A percentile compares a stretch with the other conserved stretches of the same genome.
These are phyloP conservation scores for Termitomyces sp. DNA, from an alignment of 1,284 basidiomycete genomes.

Conservation along the genomic window DNA sequence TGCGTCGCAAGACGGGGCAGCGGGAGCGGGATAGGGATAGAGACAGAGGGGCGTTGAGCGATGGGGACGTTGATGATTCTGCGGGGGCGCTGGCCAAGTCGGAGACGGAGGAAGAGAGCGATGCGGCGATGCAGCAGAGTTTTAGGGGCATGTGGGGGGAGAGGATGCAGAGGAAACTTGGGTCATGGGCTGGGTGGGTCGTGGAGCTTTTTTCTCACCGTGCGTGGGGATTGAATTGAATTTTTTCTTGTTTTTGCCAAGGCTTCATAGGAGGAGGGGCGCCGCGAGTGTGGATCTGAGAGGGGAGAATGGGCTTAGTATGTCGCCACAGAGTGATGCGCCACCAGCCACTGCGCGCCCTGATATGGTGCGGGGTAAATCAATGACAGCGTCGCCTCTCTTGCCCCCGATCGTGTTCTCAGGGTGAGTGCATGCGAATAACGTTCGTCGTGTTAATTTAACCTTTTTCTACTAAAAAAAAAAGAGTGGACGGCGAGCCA, in stretches of 20 bases:
- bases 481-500: slow-evolving; percentile 24
- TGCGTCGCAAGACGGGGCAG: slow-evolving; percentile 15
- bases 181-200: slow-evolving; percentile 64
- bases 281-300: slow-evolving; percentile 20
- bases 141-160: slow-evolving; percentile 49
- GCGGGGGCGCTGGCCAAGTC: slow-evolving; percentile 21
- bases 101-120: slow-evolving; percentile 43
- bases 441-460: too few relatives aligned
- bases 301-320: not conserved
- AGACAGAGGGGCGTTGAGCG: slow-evolving; percentile 18
- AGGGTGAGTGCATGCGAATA: slow-evolving; percentile 21
- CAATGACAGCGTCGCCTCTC: slow-evolving; percentile 23
- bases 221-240: too few relatives aligned
- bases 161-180: slow-evolving; percentile 62
- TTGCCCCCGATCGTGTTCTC: slow-evolving; percentile 30
- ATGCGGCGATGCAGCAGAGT: slow-evolving; percentile 20
- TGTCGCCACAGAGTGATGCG: not conserved
- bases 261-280: slow-evolving; percentile 18
- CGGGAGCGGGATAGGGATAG: too few relatives aligned
- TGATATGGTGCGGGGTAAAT: slow-evolving; percentile 3
- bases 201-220: not conserved
- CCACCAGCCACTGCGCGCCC: slow-evolving; percentile 8
- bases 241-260: slow-evolving; percentile 7
- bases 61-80: slow-evolving; percentile 24
- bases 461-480: too few relatives aligned